A percentile compares a stretch with the other conserved stretches of the same genome.
phyloP scores from a whole-genome alignment of 495 filamentous ascomycete genomes.

The Penicillium samsonianum region DNA sequence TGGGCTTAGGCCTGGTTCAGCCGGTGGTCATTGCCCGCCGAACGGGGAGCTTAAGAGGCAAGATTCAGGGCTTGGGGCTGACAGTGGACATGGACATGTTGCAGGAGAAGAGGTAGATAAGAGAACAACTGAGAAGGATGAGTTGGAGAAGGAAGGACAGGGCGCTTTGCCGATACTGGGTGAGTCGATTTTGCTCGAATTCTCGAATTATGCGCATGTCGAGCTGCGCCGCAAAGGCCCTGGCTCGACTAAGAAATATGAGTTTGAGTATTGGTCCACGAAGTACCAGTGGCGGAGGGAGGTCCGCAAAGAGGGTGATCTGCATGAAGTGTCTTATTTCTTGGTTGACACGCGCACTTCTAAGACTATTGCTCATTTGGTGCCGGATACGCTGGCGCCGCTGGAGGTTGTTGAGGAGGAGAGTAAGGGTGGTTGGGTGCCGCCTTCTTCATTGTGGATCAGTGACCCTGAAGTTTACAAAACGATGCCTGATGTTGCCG shows the following conservation, averaged over 20 bases:
- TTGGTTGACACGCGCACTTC: constrained; percentile 67
- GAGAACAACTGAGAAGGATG: background rate
- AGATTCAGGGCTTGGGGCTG: constrained; percentile 59
- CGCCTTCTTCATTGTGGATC: constrained; percentile 87
- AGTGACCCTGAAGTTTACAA: constrained; percentile 68
- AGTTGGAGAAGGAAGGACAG: background rate
- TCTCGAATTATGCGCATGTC: constrained; percentile 95
- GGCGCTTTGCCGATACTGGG: constrained; percentile 37
- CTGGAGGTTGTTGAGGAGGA: constrained; percentile 71
- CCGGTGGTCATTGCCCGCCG: constrained; percentile 34
- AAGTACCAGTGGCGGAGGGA: constrained; percentile 84
- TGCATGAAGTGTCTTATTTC: constrained; percentile 70
- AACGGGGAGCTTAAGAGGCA: constrained; percentile 37
- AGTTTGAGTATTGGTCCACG: constrained; percentile 89
- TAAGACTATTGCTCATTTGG: constrained; percentile 74
- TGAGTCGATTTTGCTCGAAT: constrained; percentile 85
- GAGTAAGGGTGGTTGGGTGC: constrained; percentile 84
- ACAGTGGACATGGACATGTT: constrained; percentile 47
- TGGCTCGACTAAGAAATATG: constrained; percentile 74
- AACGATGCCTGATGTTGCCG: constrained; percentile 76
- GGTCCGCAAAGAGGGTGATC: constrained; percentile 59
- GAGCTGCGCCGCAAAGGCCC: constrained; percentile 73
- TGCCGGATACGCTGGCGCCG: constrained; percentile 74
- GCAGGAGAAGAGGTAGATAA: constrained; percentile 33
- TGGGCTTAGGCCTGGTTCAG: constrained; percentile 59